These are phyloP conservation scores for Fusarium staphyleae DNA, from an alignment of 2,329 filamentous ascomycete genomes.

Conservation along the genomic window DNA sequence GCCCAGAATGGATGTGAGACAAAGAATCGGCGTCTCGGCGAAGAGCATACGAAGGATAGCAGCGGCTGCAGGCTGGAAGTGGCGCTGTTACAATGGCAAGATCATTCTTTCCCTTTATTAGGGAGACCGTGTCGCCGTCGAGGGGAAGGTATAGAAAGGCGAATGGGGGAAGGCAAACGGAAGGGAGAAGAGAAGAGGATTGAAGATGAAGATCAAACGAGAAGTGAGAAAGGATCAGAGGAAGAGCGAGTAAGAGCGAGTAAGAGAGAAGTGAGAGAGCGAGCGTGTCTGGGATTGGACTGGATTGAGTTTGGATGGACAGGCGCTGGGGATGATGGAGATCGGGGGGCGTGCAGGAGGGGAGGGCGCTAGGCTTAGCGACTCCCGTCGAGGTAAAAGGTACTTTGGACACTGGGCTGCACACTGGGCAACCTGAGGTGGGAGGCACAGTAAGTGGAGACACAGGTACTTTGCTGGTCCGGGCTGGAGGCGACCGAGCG, in stretches of 20 bases:
- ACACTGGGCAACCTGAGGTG: constrained; percentile 8
- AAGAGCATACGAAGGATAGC: constrained; percentile 37
- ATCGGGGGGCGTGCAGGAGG: constrained; percentile 23
- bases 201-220: constrained; percentile 37
- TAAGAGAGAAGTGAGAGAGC: constrained; percentile 30
- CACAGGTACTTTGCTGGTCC: constrained; percentile 20
- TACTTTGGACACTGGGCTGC: constrained; percentile 17
- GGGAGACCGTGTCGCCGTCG: constrained; percentile 33
- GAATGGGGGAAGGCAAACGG: constrained; percentile 19
- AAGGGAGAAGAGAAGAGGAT: constrained; percentile 22
- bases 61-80: constrained; percentile 37
- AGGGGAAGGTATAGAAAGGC: constrained; percentile 31
- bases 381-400: constrained; percentile 19
- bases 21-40: constrained; percentile 43
- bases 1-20: constrained; percentile 42
- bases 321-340: constrained; percentile 33
- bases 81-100: constrained; percentile 41
- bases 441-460: constrained; percentile 20
- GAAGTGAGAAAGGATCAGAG: constrained; percentile 31
- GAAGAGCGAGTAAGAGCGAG: constrained; percentile 33
- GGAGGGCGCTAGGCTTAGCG: constrained; percentile 19
- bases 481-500: constrained; percentile 29
- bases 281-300: constrained; percentile 39
- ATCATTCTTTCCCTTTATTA: constrained; percentile 39
- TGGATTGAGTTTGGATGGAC: constrained; percentile 40